A percentile compares a stretch with the other conserved stretches of the same genome.
These are phyloP conservation scores for Herpetospermum pedunculosum DNA, from an alignment of 306 rosid genomes.

Conservation along the genomic window DNA sequence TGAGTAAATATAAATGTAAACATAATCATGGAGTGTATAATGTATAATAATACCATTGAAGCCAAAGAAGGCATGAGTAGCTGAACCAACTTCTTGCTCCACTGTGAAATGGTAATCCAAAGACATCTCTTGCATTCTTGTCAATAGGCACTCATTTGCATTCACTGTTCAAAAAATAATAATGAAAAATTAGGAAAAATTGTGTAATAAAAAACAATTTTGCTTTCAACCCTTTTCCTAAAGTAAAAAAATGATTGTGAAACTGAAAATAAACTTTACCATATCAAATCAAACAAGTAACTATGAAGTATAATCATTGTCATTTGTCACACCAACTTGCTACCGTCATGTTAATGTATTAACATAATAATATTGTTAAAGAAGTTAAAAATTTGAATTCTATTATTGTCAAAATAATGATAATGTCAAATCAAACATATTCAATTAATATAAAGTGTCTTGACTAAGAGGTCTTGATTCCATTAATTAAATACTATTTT, in stretches of 20 bases:
- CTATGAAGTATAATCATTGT: background rate
- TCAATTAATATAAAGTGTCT: too few species aligned
- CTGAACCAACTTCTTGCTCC: slow-evolving; percentile 99
- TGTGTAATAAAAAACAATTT: background rate
- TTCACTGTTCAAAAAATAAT: slow-evolving; percentile 43
- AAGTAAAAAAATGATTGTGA: background rate
- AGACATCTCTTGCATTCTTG: slow-evolving; percentile 99
- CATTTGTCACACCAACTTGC: background rate
- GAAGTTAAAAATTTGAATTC: too few species aligned
- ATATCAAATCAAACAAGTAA: slow-evolving; percentile 2
- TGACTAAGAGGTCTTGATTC: too few species aligned
- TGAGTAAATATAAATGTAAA: background rate
- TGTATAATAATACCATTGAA: slow-evolving; percentile 51
- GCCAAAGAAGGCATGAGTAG: slow-evolving; percentile 98
- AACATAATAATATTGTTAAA: background rate
- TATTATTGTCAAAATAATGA: too few species aligned
- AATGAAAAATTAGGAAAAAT: background rate
- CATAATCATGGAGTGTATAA: background rate
- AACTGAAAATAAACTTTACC: background rate
- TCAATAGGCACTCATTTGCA: slow-evolving; percentile 70
- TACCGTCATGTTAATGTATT: background rate
- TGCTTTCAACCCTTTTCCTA: background rate
- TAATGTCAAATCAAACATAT: too few species aligned
- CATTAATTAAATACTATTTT: too few species aligned
- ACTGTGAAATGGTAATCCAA: slow-evolving; percentile 95